These are phyloP conservation scores for Termitomyces sp. DNA, from an alignment of 768 basidiomycete genomes.

Conservation along the genomic window DNA sequence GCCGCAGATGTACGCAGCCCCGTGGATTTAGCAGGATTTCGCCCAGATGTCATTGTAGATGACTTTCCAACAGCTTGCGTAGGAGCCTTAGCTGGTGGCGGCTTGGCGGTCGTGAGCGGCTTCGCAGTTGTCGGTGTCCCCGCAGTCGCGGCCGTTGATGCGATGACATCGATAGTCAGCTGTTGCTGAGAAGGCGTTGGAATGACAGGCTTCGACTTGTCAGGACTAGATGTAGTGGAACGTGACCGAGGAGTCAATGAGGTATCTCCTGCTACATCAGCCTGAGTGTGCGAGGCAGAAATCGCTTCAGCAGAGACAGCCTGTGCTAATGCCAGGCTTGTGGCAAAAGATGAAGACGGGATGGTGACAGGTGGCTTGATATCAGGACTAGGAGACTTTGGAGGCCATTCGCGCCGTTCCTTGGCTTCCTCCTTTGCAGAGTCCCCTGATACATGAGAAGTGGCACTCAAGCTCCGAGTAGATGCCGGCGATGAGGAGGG, in stretches of 20 bases:
- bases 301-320: constrained; percentile 14
- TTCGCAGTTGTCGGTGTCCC: constrained; percentile 19
- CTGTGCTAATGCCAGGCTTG: constrained; percentile 24
- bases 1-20: constrained; percentile 14
- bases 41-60: constrained; percentile 12
- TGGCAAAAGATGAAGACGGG: constrained; percentile 29
- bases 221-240: constrained; percentile 17
- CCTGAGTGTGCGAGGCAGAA: constrained; percentile 15
- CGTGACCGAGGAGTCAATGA: constrained; percentile 12
- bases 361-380: constrained; percentile 29
- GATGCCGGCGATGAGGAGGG: constrained; percentile 33
- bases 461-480: constrained; percentile 61
- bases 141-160: constrained; percentile 7
- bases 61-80: constrained; percentile 11
- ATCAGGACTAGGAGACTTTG: constrained; percentile 31
- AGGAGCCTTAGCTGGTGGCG: constrained; percentile 17
- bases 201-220: background rate
- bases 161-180: constrained; percentile 2
- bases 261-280: constrained; percentile 6
- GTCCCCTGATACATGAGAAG: constrained; percentile 60
- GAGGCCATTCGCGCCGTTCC: constrained; percentile 79
- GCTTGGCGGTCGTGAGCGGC: constrained; percentile 19
- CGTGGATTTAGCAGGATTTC: constrained; percentile 17
- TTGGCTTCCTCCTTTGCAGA: constrained; percentile 59
- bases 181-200: constrained; percentile 2